Evolutionary conservation across 1,284 basidiomycete genomes (phyloP).

Genomic region (Trichosporon asahii): DNA sequence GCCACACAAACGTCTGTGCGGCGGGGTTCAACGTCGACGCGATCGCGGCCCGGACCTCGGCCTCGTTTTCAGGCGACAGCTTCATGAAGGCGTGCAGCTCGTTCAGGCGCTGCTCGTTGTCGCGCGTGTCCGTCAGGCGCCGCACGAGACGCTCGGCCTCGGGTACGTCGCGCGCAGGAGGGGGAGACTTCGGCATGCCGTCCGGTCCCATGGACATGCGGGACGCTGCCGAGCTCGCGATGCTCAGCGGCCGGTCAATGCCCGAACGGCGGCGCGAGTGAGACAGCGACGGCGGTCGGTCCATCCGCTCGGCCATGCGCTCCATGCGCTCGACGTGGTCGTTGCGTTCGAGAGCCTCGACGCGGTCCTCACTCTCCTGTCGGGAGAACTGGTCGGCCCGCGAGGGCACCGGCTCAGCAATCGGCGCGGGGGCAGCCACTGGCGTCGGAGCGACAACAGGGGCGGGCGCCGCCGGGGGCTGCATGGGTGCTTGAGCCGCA

Average conservation of each 20-base stretch:
- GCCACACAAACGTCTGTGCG: slow-evolving; percentile 42
- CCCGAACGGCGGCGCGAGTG: slow-evolving; percentile 10
- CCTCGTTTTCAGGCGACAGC: slow-evolving; percentile 80
- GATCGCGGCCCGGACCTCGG: slow-evolving; percentile 65
- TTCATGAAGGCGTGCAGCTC: slow-evolving; percentile 93
- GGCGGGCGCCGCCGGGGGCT: slow-evolving; percentile 66
- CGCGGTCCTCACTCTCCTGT: slow-evolving; percentile 3
- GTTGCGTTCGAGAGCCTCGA: slow-evolving; percentile 2
- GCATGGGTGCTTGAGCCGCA: slow-evolving; percentile 52
- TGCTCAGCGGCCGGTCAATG: slow-evolving; percentile 30
- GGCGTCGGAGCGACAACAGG: slow-evolving; percentile 15
- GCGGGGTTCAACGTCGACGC: slow-evolving; percentile 34
- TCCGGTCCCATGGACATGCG: slow-evolving; percentile 15
- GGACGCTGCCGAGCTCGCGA: slow-evolving; percentile 38
- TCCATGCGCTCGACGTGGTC: slow-evolving; percentile 6
- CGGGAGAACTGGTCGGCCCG: not conserved
- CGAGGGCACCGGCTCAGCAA: not conserved
- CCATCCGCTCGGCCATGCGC: slow-evolving; percentile 7
- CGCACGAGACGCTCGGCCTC: slow-evolving; percentile 42
- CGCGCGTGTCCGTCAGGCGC: slow-evolving; percentile 72
- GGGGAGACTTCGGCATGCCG: slow-evolving; percentile 40
- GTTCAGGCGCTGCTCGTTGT: slow-evolving; percentile 86
- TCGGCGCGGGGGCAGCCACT: slow-evolving; percentile 17
- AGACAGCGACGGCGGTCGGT: not conserved
- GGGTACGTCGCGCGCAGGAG: slow-evolving; percentile 55